A percentile compares a stretch with the other conserved stretches of the same genome.
These are phyloP conservation scores for Acanthamoeba divionensis DNA, from an alignment of 208 protist species.

Conservation along the genomic window DNA sequence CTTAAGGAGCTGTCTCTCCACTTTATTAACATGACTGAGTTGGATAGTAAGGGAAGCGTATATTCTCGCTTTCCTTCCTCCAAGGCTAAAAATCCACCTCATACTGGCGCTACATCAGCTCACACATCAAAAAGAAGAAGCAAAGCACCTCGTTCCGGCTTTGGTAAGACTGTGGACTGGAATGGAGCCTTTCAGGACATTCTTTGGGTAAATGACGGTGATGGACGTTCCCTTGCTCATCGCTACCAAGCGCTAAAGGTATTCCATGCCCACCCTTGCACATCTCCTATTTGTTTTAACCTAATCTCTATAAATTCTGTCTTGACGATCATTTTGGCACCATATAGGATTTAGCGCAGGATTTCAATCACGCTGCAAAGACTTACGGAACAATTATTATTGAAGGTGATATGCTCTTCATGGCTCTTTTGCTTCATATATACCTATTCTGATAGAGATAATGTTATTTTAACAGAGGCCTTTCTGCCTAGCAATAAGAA, in stretches of 20 bases:
- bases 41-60: no score
- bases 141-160: neutral
- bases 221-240: neutral
- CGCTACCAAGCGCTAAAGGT: neutral
- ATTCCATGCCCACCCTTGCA: no score
- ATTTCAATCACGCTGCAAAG: slow-evolving; percentile 26
- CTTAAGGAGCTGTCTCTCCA: slow-evolving; percentile 24
- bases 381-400: slow-evolving; percentile 50
- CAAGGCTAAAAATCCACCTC: neutral
- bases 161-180: slow-evolving; percentile 31
- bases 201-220: slow-evolving; percentile 19
- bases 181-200: slow-evolving; percentile 34
- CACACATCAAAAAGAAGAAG: neutral
- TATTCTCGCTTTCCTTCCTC: neutral
- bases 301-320: neutral
- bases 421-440: neutral
- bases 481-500: slow-evolving; percentile 26
- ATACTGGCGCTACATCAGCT: neutral
- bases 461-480: slow-evolving; percentile 11
- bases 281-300: neutral
- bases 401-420: neutral
- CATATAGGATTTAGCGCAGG: slow-evolving; percentile 16
- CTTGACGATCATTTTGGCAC: neutral
- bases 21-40: neutral
- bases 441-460: neutral